Percentiles rank a stretch among this genome's conserved stretches.
Evolutionary conservation across 2,329 filamentous ascomycete genomes (phyloP).

Genomic region (Seiridium cupressi): DNA sequence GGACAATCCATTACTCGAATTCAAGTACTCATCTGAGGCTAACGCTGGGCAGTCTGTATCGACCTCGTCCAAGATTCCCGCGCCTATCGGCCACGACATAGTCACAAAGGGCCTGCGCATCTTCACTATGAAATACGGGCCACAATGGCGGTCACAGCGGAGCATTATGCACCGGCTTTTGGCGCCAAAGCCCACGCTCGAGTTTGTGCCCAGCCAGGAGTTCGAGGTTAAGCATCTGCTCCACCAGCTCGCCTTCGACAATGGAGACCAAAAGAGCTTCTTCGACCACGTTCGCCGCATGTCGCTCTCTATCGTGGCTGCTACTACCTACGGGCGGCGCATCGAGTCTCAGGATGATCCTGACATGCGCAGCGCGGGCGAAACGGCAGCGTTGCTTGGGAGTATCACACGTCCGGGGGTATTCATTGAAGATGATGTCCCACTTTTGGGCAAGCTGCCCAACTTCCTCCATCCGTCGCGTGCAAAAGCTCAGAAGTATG

Average conservation of each 20-base stretch:
- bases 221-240: conserved; percentile 43
- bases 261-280: conserved; percentile 25
- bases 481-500: conserved; percentile 11
- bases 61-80: conserved; percentile 33
- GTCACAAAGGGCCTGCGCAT: conserved; percentile 37
- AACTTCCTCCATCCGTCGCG: conserved; percentile 21
- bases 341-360: conserved; percentile 21
- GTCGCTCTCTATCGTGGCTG: conserved; percentile 26
- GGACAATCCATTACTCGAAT: background rate
- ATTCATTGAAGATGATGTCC: conserved; percentile 24
- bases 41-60: conserved; percentile 13
- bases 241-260: conserved; percentile 34
- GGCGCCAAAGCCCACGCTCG: conserved; percentile 31
- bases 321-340: conserved; percentile 23
- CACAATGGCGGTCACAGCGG: conserved; percentile 36
- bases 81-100: conserved; percentile 36
- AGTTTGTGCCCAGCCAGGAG: conserved; percentile 41
- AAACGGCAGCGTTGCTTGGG: conserved; percentile 15
- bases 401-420: conserved; percentile 17
- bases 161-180: conserved; percentile 35
- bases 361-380: conserved; percentile 13
- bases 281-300: conserved; percentile 27
- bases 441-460: conserved; percentile 19
- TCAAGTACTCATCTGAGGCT: too few relatives aligned
- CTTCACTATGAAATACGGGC: conserved; percentile 37